A percentile compares a stretch with the other conserved stretches of the same genome.
These are phyloP conservation scores for Cadophora sp. DNA, from an alignment of 2,329 filamentous ascomycete species.

Conservation along the genomic window DNA sequence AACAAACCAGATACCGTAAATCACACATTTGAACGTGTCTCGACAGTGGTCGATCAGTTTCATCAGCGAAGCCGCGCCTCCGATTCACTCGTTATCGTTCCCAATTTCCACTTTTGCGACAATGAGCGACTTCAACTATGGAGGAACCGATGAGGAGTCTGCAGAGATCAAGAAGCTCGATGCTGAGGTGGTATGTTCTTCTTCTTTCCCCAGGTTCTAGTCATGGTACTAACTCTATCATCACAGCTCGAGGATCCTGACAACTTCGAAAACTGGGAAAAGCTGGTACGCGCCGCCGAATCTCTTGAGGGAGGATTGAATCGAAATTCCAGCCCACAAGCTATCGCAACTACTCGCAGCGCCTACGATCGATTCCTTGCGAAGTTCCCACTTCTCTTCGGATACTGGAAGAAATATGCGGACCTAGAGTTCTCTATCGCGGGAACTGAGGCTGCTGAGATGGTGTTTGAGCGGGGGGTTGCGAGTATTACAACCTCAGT, in stretches of 20 bases:
- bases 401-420: conserved; percentile 99
- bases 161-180: conserved; percentile 81
- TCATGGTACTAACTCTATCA: conserved; percentile 26
- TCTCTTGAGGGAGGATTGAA: conserved; percentile 90
- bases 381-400: conserved; percentile 94
- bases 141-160: conserved; percentile 80
- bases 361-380: conserved; percentile 92
- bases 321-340: conserved; percentile 93
- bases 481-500: conserved; percentile 93
- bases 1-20: not conserved
- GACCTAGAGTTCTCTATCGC: conserved; percentile 97
- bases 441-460: conserved; percentile 94
- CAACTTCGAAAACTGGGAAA: conserved; percentile 95
- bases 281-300: conserved; percentile 83
- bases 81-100: conserved; percentile 9
- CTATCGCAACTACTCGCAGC: conserved; percentile 84
- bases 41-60: not conserved
- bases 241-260: conserved; percentile 68
- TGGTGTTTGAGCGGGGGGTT: conserved; percentile 96
- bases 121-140: conserved; percentile 79
- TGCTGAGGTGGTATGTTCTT: conserved; percentile 72
- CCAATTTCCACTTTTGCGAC: conserved; percentile 22
- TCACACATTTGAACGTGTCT: not conserved
- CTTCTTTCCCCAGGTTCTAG: not conserved
- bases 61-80: not conserved